These are phyloP conservation scores for Lepiota venenata DNA, from an alignment of 768 basidiomycete genomes.

Conservation along the genomic window DNA sequence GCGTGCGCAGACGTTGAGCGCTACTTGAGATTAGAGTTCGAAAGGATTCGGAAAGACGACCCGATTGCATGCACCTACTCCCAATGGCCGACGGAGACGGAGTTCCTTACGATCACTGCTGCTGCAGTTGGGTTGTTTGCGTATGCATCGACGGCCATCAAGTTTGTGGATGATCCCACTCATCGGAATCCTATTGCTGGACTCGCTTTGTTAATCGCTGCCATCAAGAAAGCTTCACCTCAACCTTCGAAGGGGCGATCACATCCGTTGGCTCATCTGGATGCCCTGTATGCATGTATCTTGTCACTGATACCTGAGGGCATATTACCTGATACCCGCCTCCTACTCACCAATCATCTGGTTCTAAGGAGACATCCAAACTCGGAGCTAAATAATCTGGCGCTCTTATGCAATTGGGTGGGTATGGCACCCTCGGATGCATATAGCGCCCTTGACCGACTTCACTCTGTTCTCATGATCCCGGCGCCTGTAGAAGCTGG, in stretches of 20 bases:
- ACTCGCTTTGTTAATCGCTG: not conserved
- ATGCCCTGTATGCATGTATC: not conserved
- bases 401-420: not conserved
- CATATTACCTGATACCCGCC: not conserved
- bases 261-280: not conserved
- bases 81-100: not conserved
- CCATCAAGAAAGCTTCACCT: not conserved
- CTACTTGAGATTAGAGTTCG: slow-evolving; percentile 13
- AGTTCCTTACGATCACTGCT: not conserved
- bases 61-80: not conserved
- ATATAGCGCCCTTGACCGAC: not conserved
- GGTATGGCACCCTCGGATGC: not conserved
- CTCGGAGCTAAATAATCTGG: too few species aligned
- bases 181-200: not conserved
- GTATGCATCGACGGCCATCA: not conserved
- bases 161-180: not conserved
- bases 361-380: too few species aligned
- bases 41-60: slow-evolving; percentile 6
- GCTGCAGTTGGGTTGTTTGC: not conserved
- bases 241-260: not conserved
- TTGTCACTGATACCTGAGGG: not conserved
- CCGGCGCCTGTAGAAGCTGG: not conserved
- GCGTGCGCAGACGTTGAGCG: slow-evolving; percentile 15
- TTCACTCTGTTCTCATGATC: not conserved
- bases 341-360: not conserved